Percentiles rank a stretch among this genome's conserved stretches.
Conservation (phyloP, 208 protist species). For the Kentomonas sorsogonicus region DNA sequence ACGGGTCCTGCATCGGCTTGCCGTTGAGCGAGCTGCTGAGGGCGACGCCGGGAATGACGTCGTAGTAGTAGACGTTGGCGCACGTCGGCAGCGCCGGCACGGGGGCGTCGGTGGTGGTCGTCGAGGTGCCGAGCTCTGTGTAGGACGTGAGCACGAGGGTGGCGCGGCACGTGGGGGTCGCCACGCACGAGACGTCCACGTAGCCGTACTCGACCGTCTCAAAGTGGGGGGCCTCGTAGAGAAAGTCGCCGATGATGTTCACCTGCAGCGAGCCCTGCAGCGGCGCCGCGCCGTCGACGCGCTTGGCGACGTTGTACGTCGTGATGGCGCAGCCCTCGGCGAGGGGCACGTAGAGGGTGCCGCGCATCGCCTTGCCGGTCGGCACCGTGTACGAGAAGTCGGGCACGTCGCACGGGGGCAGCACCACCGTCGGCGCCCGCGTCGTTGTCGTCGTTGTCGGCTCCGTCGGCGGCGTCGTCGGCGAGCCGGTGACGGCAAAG, state of each 20-base stretch:
- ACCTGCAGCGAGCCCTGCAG: conserved; percentile 29
- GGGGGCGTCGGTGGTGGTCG: conserved; percentile 14
- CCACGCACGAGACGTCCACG: conserved; percentile 59
- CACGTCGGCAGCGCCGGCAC: conserved; percentile 33
- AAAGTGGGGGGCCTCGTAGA: conserved; percentile 42
- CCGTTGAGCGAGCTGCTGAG: conserved; percentile 56
- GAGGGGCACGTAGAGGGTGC: conserved; percentile 26
- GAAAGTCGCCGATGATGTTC: conserved; percentile 69
- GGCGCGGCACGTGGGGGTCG: conserved; percentile 41
- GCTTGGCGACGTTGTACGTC: conserved; percentile 36
- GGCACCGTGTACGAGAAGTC: conserved; percentile 44
- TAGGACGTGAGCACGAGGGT: conserved; percentile 49
- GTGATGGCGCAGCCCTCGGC: conserved; percentile 25
- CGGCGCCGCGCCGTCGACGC: conserved; percentile 16
- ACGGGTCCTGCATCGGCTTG: conserved; percentile 51
- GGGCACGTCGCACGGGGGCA: conserved; percentile 5
- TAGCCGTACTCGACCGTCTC: conserved; percentile 37
- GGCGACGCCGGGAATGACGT: conserved; percentile 31
- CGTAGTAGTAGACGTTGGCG: conserved; percentile 77
- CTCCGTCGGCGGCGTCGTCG: conserved; percentile 10
- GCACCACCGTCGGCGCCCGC: not conserved
- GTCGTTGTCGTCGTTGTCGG: conserved; percentile 11
- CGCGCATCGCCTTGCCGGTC: conserved; percentile 32
- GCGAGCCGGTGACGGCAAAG: conserved; percentile 17
- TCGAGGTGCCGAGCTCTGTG: conserved; percentile 18